These are phyloP conservation scores for Didymosphaeria variabile DNA, from an alignment of 2,329 filamentous ascomycete species.

Conservation along the genomic window DNA sequence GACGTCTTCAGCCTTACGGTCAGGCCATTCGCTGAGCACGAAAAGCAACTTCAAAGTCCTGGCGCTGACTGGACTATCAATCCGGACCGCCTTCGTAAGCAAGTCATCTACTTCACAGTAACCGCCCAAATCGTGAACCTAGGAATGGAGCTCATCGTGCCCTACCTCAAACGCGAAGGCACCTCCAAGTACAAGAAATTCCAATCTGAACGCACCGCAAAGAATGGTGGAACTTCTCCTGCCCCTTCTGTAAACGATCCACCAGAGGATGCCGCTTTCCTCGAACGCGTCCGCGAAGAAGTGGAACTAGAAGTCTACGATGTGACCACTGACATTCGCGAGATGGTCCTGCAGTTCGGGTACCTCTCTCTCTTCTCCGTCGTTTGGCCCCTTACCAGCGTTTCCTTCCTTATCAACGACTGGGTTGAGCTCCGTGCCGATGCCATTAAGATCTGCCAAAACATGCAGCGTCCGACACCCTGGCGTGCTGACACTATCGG, in stretches of 20 bases:
- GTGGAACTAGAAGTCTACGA: constrained; percentile 85
- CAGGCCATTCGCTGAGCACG: constrained; percentile 76
- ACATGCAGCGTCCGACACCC: constrained; percentile 88
- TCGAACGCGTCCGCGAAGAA: constrained; percentile 82
- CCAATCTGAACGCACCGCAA: constrained; percentile 66
- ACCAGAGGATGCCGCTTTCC: constrained; percentile 80
- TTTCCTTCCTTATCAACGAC: constrained; percentile 92
- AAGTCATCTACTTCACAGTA: constrained; percentile 95
- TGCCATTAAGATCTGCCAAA: constrained; percentile 90
- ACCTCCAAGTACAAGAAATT: constrained; percentile 82
- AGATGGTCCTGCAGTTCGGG: constrained; percentile 70
- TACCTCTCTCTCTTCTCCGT: constrained; percentile 92
- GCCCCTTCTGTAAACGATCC: constrained; percentile 67
- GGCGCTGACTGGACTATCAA: constrained; percentile 80
- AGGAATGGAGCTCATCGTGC: constrained; percentile 82
- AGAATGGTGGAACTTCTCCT: constrained; percentile 62
- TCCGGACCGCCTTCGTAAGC: constrained; percentile 80
- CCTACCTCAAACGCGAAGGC: constrained; percentile 81
- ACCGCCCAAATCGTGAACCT: constrained; percentile 93
- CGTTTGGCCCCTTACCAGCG: constrained; percentile 90
- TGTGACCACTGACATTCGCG: constrained; percentile 87
- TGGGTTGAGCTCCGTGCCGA: constrained; percentile 95
- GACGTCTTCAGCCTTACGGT: constrained; percentile 81
- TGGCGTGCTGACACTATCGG: constrained; percentile 94
- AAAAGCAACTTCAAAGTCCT: constrained; percentile 69